Conservation (phyloP, 257 asterid species). For the Cordia subcordata region DNA sequence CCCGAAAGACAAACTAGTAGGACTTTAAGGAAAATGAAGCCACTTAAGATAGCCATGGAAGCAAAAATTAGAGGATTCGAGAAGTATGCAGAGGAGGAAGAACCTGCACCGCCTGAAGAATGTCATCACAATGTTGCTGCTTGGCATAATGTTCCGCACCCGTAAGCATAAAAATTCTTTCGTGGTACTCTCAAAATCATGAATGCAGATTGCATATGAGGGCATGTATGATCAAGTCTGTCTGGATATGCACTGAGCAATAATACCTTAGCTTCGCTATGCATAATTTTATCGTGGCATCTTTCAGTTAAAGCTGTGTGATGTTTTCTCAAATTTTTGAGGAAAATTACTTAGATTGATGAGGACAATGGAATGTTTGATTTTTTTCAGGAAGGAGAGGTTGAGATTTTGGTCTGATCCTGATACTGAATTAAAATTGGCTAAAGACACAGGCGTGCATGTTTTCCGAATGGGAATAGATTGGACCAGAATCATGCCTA, state of each 20-base stretch:
- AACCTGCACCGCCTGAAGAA: constrained; percentile 49
- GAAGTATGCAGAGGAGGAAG: constrained; percentile 63
- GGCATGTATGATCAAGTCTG: neutral
- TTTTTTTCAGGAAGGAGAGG: constrained; percentile 83
- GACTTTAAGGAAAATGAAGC: constrained; percentile 59
- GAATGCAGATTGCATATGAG: constrained; percentile 1
- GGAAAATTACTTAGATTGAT: neutral
- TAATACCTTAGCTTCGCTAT: too few species aligned
- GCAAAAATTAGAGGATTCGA: constrained; percentile 83
- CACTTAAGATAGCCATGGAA: constrained; percentile 73
- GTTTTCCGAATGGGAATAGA: constrained; percentile 96
- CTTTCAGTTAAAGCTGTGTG: neutral
- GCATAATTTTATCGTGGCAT: neutral
- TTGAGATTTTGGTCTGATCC: constrained; percentile 98
- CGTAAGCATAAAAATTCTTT: constrained; percentile 47
- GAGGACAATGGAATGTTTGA: neutral
- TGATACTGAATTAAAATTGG: constrained; percentile 83
- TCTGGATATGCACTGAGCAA: too few species aligned
- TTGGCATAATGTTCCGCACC: constrained; percentile 97
- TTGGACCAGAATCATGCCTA: constrained; percentile 96
- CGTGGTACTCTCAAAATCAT: neutral
- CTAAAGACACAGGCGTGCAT: constrained; percentile 81
- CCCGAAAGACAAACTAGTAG: constrained; percentile 36
- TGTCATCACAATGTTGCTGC: constrained; percentile 82
- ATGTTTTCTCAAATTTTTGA: neutral